Evolutionary conservation across 2,329 filamentous ascomycete genomes (phyloP).

Genomic region (Fusarium incarnatum): DNA sequence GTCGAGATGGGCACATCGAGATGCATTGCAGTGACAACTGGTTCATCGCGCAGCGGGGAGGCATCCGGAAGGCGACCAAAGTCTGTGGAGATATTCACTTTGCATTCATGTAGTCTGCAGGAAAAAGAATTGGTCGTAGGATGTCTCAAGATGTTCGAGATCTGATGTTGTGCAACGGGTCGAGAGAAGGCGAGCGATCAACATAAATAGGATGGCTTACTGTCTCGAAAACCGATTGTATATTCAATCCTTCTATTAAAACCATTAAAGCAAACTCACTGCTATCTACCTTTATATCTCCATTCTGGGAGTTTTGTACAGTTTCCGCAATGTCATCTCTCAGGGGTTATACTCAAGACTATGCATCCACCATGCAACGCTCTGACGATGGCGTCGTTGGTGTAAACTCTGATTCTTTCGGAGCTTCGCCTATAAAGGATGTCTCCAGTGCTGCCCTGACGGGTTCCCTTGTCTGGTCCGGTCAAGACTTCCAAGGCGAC

Average conservation of each 20-base stretch:
- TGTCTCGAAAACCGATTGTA: conserved; percentile 4
- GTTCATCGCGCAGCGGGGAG: conserved; percentile 21
- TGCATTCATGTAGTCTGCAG: not conserved
- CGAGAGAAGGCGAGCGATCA: conserved; percentile 11
- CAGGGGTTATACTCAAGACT: conserved; percentile 21
- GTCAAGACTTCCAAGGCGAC: conserved; percentile 32
- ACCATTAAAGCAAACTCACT: not conserved
- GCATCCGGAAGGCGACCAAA: conserved; percentile 21
- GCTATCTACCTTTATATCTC: not conserved
- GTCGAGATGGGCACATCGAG: conserved; percentile 20
- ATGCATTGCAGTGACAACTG: conserved; percentile 27
- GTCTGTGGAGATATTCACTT: conserved; percentile 1
- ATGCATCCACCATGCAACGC: conserved; percentile 4
- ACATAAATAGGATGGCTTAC: conserved; percentile 24
- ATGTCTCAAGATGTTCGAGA: conserved; percentile 19
- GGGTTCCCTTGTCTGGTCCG: conserved; percentile 45
- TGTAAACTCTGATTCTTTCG: conserved; percentile 25
- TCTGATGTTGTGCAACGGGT: conserved; percentile 8
- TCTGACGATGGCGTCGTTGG: conserved; percentile 16
- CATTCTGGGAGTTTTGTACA: not conserved
- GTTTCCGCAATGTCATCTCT: conserved; percentile 24
- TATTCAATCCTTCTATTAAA: not conserved
- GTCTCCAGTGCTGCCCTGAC: conserved; percentile 19
- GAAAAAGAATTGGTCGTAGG: not conserved
- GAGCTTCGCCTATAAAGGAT: conserved; percentile 12